phyloP scores from a whole-genome alignment of 2,329 filamentous ascomycete species.

The Diaporthe helianthi region DNA sequence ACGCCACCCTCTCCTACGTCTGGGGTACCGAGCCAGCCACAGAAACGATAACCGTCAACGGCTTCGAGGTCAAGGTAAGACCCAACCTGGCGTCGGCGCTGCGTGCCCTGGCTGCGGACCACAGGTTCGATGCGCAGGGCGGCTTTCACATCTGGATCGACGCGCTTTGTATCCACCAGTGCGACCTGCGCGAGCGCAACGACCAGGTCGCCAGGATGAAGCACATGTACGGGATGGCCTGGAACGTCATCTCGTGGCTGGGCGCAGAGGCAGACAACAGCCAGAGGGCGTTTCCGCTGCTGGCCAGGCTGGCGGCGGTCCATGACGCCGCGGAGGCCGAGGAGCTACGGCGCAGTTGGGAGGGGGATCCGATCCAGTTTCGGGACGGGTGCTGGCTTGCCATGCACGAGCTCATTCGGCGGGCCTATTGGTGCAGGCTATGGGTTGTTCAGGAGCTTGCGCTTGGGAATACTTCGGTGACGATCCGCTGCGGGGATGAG shows the following conservation, averaged over 20 bases:
- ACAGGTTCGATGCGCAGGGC: background rate
- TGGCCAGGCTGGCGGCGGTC: background rate
- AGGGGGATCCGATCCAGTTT: background rate
- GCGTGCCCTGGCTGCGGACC: background rate
- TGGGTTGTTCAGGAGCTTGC: background rate
- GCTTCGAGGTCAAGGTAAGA: background rate
- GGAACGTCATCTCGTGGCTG: background rate
- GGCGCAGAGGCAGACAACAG: background rate
- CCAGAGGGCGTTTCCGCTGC: background rate
- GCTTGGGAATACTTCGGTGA: background rate
- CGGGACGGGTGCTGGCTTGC: background rate
- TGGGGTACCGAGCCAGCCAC: background rate
- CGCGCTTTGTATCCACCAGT: background rate
- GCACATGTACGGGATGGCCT: background rate
- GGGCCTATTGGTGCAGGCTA: background rate
- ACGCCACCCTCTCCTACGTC: background rate
- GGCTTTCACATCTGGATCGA: background rate
- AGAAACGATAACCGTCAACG: background rate
- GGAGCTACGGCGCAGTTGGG: background rate
- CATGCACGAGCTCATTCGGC: background rate
- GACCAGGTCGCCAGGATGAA: background rate
- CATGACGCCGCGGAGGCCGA: background rate
- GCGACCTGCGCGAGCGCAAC: background rate
- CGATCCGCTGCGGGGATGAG: background rate
- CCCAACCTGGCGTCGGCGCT: background rate